Evolutionary conservation across 2,329 filamentous ascomycete species (phyloP).

Genomic region (Diaporthe vexans): DNA sequence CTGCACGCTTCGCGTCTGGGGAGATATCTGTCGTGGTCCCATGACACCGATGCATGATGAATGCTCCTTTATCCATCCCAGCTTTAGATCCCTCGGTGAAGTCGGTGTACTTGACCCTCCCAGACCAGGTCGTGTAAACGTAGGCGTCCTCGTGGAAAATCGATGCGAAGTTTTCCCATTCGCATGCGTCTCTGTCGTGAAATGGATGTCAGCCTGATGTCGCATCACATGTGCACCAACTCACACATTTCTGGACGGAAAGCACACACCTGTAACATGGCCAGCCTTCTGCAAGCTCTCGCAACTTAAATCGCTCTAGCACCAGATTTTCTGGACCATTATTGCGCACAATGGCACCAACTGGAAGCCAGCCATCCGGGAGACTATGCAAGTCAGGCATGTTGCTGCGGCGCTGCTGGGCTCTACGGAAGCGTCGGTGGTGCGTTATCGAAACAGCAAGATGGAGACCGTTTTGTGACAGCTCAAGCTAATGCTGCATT

Average conservation of each 20-base stretch:
- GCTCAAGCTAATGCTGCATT: too few species aligned
- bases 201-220: not conserved
- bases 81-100: constrained; percentile 8
- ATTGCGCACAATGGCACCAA: constrained; percentile 57
- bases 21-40: constrained; percentile 5
- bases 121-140: constrained; percentile 10
- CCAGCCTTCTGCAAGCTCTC: constrained; percentile 65
- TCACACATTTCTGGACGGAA: not conserved
- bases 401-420: not conserved
- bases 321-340: constrained; percentile 60
- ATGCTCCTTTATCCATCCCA: not conserved
- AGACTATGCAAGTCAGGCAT: constrained; percentile 55
- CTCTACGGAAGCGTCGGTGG: not conserved
- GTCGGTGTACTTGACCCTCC: constrained; percentile 12
- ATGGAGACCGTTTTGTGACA: not conserved
- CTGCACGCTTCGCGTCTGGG: constrained; percentile 54
- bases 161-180: constrained; percentile 20
- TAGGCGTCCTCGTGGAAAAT: constrained; percentile 10
- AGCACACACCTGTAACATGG: constrained; percentile 57
- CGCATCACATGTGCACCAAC: not conserved
- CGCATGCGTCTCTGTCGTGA: not conserved
- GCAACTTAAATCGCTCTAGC: constrained; percentile 60
- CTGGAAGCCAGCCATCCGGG: constrained; percentile 53
- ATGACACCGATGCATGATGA: constrained; percentile 22
- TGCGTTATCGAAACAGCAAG: not conserved